Conservation (phyloP, 148 eudicot genomes). For the Arctostaphylos glauca region DNA sequence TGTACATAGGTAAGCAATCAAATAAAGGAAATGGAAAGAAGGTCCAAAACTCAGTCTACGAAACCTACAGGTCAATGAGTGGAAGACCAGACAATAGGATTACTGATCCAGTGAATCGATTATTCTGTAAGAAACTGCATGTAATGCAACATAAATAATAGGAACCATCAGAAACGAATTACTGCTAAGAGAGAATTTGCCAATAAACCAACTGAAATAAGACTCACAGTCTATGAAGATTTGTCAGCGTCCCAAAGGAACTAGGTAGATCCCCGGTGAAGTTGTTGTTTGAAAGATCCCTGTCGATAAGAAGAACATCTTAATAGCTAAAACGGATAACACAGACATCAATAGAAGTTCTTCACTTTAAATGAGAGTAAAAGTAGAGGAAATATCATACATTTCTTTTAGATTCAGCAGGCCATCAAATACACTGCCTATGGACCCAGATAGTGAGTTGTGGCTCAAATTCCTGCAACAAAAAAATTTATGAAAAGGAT, state of each 20-base stretch:
- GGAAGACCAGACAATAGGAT: constrained; percentile 65
- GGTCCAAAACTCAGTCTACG: constrained; percentile 9
- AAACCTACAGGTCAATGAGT: constrained; percentile 67
- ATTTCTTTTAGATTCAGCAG: constrained; percentile 62
- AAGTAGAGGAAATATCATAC: constrained; percentile 33
- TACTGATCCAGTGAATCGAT: constrained; percentile 83
- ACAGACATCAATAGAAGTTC: neutral
- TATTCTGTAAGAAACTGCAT: constrained; percentile 72
- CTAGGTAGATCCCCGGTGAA: constrained; percentile 84
- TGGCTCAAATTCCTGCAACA: constrained; percentile 80
- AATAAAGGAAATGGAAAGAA: constrained; percentile 9
- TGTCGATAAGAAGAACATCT: constrained; percentile 23
- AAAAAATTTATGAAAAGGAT: constrained; percentile 20
- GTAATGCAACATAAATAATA: neutral
- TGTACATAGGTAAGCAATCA: constrained; percentile 2
- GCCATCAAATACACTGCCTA: constrained; percentile 70
- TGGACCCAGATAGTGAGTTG: constrained; percentile 65
- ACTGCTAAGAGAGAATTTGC: neutral
- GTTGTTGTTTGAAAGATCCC: constrained; percentile 89
- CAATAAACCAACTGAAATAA: neutral
- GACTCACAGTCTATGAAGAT: constrained; percentile 69
- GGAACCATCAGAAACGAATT: neutral
- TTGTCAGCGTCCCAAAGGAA: constrained; percentile 60
- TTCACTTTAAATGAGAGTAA: neutral
- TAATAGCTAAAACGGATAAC: neutral